phyloP scores from a whole-genome alignment of 768 basidiomycete genomes.

The Lentinula edodes region DNA sequence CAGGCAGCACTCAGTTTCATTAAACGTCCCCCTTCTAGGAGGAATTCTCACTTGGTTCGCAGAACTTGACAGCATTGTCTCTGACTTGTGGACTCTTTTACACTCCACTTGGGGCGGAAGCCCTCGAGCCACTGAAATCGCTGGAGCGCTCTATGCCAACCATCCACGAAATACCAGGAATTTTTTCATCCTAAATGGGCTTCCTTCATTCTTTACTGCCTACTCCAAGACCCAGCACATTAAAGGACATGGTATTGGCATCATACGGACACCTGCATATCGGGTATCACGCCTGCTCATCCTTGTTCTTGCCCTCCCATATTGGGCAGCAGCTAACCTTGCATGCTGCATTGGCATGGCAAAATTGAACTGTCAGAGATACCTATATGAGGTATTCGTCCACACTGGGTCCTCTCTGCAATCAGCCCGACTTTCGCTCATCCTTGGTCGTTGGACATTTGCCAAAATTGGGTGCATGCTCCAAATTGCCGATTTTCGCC shows the following conservation, averaged over 20 bases:
- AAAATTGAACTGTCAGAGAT: background rate
- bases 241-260: constrained; percentile 8
- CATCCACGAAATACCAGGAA: background rate
- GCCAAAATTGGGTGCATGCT: background rate
- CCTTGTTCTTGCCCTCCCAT: background rate
- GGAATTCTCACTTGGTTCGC: background rate
- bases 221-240: constrained; percentile 12
- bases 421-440: background rate
- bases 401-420: background rate
- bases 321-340: background rate
- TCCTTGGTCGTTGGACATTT: background rate
- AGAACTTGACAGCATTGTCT: constrained; percentile 9
- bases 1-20: background rate
- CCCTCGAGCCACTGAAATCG: constrained; percentile 10
- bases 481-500: background rate
- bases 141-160: constrained; percentile 9
- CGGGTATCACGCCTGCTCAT: constrained; percentile 1
- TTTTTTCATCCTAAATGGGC: constrained; percentile 12
- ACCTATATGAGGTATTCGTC: constrained; percentile 3
- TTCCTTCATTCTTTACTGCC: background rate
- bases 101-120: constrained; percentile 13
- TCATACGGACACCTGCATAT: constrained; percentile 7
- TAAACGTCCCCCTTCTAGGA: background rate
- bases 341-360: background rate
- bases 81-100: constrained; percentile 7